Conservation (phyloP, 1,284 basidiomycete species). For the Tetrapyrgos nigripes region DNA sequence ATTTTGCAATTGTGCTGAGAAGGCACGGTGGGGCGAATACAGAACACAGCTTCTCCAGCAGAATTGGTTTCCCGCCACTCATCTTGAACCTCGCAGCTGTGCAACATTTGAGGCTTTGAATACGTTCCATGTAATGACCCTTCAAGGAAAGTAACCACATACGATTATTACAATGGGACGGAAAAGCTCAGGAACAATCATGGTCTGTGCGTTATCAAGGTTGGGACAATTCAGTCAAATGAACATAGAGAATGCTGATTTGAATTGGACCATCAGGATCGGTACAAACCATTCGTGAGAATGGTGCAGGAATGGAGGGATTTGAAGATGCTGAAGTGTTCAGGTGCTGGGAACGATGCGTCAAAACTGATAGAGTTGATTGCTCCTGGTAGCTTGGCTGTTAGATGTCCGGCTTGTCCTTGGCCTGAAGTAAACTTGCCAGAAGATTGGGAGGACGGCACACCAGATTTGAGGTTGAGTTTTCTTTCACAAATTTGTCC, state of each 20-base stretch:
- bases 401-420: conserved; percentile 40
- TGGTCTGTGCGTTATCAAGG: too few relatives aligned
- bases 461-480: too few relatives aligned
- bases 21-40: not conserved
- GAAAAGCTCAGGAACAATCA: too few relatives aligned
- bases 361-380: not conserved
- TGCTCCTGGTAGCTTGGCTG: conserved; percentile 22
- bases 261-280: conserved; percentile 32
- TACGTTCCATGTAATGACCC: not conserved
- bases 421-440: conserved; percentile 32
- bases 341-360: conserved; percentile 23
- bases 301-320: too few relatives aligned
- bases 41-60: not conserved
- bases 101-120: not conserved
- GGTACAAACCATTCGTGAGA: too few relatives aligned
- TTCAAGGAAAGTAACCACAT: too few relatives aligned
- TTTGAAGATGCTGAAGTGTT: conserved; percentile 33
- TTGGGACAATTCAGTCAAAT: too few relatives aligned
- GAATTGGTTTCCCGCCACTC: too few relatives aligned
- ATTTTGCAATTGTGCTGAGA: not conserved
- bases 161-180: too few relatives aligned
- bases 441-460: conserved; percentile 18
- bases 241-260: too few relatives aligned
- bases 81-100: not conserved
- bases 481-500: too few relatives aligned